Conservation (phyloP, 202 grass and related monocot genomes). For the Setaria italica region DNA sequence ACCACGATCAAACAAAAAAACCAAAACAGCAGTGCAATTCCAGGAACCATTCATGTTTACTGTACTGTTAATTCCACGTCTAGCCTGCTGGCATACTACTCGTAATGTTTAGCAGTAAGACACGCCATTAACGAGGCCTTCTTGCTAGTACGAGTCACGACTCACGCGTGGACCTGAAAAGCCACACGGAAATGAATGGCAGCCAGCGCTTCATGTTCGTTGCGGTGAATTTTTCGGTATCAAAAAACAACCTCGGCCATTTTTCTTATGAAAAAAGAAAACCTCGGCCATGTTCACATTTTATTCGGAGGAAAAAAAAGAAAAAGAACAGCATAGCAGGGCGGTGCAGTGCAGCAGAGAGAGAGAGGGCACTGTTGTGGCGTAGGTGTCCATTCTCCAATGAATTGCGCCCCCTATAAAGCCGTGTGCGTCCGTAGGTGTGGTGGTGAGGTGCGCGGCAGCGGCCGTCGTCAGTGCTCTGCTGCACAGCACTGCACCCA, state of each 20-base stretch:
- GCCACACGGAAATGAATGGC: not conserved
- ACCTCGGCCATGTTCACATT: not conserved
- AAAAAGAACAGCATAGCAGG: not conserved
- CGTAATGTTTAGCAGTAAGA: not conserved
- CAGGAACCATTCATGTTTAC: not conserved
- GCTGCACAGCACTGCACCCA: not conserved
- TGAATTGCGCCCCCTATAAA: not conserved
- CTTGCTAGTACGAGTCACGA: not conserved
- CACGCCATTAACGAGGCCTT: not conserved
- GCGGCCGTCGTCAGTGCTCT: constrained; percentile 26
- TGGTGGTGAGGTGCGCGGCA: constrained; percentile 8
- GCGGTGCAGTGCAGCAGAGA: not conserved
- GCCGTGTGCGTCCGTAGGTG: constrained; percentile 33
- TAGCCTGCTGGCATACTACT: too few species aligned
- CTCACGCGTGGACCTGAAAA: not conserved
- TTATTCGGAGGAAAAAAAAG: not conserved
- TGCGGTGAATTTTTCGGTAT: not conserved
- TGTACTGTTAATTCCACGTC: not conserved
- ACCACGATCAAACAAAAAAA: too few species aligned
- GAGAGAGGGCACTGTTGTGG: not conserved
- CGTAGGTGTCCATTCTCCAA: not conserved
- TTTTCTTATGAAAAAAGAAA: too few species aligned
- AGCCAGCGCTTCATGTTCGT: not conserved
- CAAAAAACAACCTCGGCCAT: too few species aligned
- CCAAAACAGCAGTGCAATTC: too few species aligned